Conservation (phyloP, 345 rosid species). For the Microcos paniculata region DNA sequence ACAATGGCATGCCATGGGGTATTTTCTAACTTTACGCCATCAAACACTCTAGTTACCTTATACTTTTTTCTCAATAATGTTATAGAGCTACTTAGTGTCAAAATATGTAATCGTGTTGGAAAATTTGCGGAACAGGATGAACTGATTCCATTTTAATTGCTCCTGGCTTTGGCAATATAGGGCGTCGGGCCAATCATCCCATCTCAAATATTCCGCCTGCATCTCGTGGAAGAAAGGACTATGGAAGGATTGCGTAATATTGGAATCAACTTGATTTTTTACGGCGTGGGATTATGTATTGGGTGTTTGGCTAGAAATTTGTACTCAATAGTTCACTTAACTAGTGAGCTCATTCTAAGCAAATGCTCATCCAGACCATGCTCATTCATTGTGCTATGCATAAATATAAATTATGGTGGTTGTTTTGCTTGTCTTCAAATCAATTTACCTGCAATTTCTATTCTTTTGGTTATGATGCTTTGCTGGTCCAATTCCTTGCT, state of each 20-base stretch:
- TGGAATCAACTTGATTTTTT: constrained; percentile 34
- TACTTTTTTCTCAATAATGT: neutral
- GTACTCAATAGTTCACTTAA: constrained; percentile 57
- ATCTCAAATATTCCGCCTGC: constrained; percentile 68
- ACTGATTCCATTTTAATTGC: constrained; percentile 18
- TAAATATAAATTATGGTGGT: constrained; percentile 44
- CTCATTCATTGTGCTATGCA: constrained; percentile 51
- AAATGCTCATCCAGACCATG: constrained; percentile 37
- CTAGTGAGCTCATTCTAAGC: constrained; percentile 56
- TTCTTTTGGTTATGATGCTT: constrained; percentile 20
- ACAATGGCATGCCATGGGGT: constrained; percentile 85
- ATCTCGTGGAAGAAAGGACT: constrained; percentile 86
- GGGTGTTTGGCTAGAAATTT: constrained; percentile 52
- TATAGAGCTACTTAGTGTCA: neutral
- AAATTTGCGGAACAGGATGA: constrained; percentile 1
- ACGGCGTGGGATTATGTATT: constrained; percentile 43
- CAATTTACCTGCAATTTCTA: constrained; percentile 16
- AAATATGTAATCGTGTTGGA: constrained; percentile 3
- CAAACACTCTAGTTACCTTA: neutral
- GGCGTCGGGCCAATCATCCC: constrained; percentile 77
- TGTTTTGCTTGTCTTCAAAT: constrained; percentile 25
- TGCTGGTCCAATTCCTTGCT: neutral
- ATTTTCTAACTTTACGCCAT: constrained; percentile 32
- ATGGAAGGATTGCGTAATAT: constrained; percentile 76
- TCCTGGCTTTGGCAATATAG: constrained; percentile 40